Base-by-base conservation (phyloP, 257 asterid genomes). In the Rubia yunnanensis region DNA sequence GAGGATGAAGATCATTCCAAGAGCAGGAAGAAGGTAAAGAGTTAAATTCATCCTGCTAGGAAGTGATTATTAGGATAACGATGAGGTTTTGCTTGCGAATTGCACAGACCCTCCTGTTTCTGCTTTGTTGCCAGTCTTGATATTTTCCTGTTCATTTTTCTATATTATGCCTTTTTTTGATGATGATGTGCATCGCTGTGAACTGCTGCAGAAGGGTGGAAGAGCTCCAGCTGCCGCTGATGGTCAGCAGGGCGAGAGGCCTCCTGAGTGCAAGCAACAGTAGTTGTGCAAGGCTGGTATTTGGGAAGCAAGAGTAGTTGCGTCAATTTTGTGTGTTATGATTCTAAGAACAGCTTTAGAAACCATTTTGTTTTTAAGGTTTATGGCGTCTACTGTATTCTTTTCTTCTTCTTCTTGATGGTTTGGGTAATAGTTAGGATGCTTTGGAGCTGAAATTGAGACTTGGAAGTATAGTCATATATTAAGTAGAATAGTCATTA, bases 201-300 rank as follows among this genome's bases (percentile, higher is more conserved):
- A 64, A 71, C n/a, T n/a, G 69, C 34, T 77, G 69, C 62, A 86
- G 98, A 91, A 80, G 80, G 63, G 82, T 70, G 92, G 77, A 72
- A 78, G 80, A 52, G 88, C 80, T 50, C 78, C 78, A n/a, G 81
- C 70, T 28, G 91, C 67, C 3, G 91, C 65, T 3, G 95, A 77
- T 7, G 92, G 83, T 55, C 92, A 69, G 52, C 85, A 77, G 69
- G 96, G 95, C 14, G 96, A 91, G 86, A 79, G 86, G 78, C 91
- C 98, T 70, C 91, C 95, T 0, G 95, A 91, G 74, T 88, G 98
- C 85, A 86, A 88, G 78, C 98, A 88, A 71, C 95, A 87, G 84
- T 89, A 83, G 65, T 26, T 23, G 60, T 27, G 53, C 62, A 46
- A 8, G 17, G n/a, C 11, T 65, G 57, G 61, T 50, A 5, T 49